These are phyloP conservation scores for Dictyostelium brefeldianum DNA, from an alignment of 78 protist genomes.

Conservation along the genomic window DNA sequence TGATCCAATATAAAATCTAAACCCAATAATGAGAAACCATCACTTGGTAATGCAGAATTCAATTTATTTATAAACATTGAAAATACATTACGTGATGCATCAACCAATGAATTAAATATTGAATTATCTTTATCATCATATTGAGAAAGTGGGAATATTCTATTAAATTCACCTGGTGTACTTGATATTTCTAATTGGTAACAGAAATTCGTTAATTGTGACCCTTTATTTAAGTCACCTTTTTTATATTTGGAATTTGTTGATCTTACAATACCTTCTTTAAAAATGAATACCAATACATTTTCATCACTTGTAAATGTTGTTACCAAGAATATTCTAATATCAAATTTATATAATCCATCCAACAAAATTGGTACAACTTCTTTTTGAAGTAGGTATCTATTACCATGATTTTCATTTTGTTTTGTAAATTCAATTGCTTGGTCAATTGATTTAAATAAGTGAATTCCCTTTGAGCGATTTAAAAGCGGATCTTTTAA, in stretches of 20 bases:
- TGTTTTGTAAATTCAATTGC: not conserved
- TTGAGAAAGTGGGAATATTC: conserved; percentile 21
- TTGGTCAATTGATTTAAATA: conserved; percentile 24
- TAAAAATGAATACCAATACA: conserved; percentile 9
- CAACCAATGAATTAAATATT: not conserved
- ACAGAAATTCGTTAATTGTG: conserved; percentile 67
- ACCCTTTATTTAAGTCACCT: not conserved
- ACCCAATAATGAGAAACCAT: conserved; percentile 45
- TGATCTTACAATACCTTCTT: conserved; percentile 55
- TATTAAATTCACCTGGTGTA: not conserved
- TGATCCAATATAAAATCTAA: conserved; percentile 60
- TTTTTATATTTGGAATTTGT: not conserved
- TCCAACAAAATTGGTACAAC: conserved; percentile 21
- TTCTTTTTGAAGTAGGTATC: conserved; percentile 65
- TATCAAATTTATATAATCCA: conserved; percentile 39
- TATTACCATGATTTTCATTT: not conserved
- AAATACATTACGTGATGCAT: conserved; percentile 34
- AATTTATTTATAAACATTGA: not conserved
- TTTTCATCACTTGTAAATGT: not conserved
- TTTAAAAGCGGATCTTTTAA: conserved; percentile 54
- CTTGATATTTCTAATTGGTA: conserved; percentile 12
- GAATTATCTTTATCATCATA: not conserved
- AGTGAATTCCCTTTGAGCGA: conserved; percentile 30
- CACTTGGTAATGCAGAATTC: not conserved
- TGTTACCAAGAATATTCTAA: conserved; percentile 9